Evolutionary conservation across 805 yeast species (phyloP).

Genomic region (Torulaspora delbrueckii): DNA sequence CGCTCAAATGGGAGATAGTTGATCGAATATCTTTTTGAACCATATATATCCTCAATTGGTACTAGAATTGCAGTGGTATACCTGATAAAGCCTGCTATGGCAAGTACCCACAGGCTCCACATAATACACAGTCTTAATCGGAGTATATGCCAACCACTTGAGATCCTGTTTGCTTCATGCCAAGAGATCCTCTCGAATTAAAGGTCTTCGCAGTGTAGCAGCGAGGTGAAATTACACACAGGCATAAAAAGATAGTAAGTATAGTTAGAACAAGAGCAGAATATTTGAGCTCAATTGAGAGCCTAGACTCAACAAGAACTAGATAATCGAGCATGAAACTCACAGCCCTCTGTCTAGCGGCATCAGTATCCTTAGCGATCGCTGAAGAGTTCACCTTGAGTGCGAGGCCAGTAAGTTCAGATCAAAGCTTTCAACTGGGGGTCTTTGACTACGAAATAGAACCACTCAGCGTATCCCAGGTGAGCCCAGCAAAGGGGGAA

Average conservation of each 20-base stretch:
- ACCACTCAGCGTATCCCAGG: not conserved
- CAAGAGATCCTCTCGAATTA: not conserved
- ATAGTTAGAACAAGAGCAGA: not conserved
- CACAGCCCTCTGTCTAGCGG: not conserved
- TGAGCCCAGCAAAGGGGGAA: not conserved
- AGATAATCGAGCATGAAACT: not conserved
- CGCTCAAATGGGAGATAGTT: constrained; percentile 16
- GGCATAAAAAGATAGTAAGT: not conserved
- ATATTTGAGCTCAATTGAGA: not conserved
- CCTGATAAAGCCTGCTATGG: not conserved
- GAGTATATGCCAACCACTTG: not conserved
- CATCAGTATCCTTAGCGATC: constrained; percentile 1
- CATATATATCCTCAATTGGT: constrained; percentile 22
- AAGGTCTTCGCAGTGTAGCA: not conserved
- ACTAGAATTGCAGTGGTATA: constrained; percentile 10
- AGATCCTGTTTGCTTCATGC: not conserved
- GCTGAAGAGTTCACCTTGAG: constrained; percentile 4
- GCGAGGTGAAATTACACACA: not conserved
- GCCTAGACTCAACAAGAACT: not conserved
- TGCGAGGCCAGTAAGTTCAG: constrained; percentile 5
- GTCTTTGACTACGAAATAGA: constrained; percentile 4
- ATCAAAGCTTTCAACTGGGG: constrained; percentile 3
- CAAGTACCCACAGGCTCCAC: not conserved
- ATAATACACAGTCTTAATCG: not conserved
- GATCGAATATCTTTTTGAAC: constrained; percentile 18